Percentiles rank a stretch among this genome's conserved stretches.
Evolutionary conservation across 192 early-diverging fungal genomes (phyloP).

Genomic region (Rhizophagus sp.): DNA sequence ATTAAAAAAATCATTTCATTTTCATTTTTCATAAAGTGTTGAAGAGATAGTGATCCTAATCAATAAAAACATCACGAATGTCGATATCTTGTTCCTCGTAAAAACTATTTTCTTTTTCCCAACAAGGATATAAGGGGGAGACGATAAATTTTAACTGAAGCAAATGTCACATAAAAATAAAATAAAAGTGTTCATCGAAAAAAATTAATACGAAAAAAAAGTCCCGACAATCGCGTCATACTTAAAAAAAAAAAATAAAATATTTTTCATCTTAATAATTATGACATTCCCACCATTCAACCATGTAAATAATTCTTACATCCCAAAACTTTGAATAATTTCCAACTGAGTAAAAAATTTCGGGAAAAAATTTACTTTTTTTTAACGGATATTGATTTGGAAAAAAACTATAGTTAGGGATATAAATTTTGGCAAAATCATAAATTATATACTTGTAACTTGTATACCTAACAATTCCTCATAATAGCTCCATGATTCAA

Average conservation of each 20-base stretch:
- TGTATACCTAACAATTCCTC: neutral
- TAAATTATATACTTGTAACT: neutral
- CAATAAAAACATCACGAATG: neutral
- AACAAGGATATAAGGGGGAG: neutral
- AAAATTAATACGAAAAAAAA: neutral
- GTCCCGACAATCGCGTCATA: neutral
- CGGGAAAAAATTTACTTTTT: neutral
- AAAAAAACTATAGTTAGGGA: neutral
- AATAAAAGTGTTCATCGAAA: neutral
- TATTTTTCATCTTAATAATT: neutral
- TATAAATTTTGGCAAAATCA: neutral
- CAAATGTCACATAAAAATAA: too few relatives aligned
- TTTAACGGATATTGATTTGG: neutral
- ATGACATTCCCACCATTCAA: neutral
- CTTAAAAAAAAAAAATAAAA: neutral
- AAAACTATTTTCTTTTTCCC: neutral
- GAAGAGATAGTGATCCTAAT: too few relatives aligned
- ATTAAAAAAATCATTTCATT: too few relatives aligned
- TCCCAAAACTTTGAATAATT: neutral
- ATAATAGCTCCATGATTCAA: neutral
- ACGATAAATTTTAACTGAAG: neutral
- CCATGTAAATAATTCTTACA: neutral
- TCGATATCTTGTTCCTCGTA: neutral
- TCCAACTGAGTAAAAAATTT: neutral
- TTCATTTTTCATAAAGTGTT: too few relatives aligned